These are phyloP conservation scores for Spiromastix sp. DNA, from an alignment of 2,329 filamentous ascomycete genomes.

Conservation along the genomic window DNA sequence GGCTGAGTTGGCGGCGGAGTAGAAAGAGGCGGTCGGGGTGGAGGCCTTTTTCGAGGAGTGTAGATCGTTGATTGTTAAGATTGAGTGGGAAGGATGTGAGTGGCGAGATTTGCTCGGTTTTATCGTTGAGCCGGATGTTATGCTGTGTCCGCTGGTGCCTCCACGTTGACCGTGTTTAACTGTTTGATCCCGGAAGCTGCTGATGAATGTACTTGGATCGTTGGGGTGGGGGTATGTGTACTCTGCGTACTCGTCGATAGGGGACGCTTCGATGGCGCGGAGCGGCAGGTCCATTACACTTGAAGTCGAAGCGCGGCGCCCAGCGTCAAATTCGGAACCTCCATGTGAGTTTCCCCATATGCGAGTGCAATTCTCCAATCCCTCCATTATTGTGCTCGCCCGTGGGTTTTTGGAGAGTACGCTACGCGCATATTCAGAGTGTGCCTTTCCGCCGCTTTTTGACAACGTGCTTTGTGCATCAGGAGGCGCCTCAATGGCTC, in stretches of 20 bases:
- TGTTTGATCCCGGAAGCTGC: constrained; percentile 24
- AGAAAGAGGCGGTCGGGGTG: constrained; percentile 16
- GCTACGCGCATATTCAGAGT: constrained; percentile 24
- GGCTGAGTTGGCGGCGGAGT: constrained; percentile 23
- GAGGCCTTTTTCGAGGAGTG: constrained; percentile 11
- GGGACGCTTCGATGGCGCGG: constrained; percentile 31
- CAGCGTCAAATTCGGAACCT: constrained; percentile 4
- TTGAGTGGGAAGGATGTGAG: constrained; percentile 9
- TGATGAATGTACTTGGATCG: constrained; percentile 31
- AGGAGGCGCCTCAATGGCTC: constrained; percentile 24
- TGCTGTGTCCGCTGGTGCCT: constrained; percentile 20
- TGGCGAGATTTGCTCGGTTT: constrained; percentile 9
- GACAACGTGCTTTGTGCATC: constrained; percentile 19
- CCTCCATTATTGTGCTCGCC: constrained; percentile 32
- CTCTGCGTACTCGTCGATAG: constrained; percentile 16
- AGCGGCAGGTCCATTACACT: constrained; percentile 25
- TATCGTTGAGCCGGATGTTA: constrained; percentile 27
- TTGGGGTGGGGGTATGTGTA: constrained; percentile 8
- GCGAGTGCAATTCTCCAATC: constrained; percentile 19
- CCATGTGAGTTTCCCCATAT: constrained; percentile 6
- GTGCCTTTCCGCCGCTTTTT: constrained; percentile 12
- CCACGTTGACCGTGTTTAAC: constrained; percentile 17
- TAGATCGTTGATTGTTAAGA: constrained; percentile 9
- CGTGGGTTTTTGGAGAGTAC: constrained; percentile 29
- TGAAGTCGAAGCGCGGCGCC: constrained; percentile 27